Conservation (phyloP, 331 rosid species). For the Malus hybrid region DNA sequence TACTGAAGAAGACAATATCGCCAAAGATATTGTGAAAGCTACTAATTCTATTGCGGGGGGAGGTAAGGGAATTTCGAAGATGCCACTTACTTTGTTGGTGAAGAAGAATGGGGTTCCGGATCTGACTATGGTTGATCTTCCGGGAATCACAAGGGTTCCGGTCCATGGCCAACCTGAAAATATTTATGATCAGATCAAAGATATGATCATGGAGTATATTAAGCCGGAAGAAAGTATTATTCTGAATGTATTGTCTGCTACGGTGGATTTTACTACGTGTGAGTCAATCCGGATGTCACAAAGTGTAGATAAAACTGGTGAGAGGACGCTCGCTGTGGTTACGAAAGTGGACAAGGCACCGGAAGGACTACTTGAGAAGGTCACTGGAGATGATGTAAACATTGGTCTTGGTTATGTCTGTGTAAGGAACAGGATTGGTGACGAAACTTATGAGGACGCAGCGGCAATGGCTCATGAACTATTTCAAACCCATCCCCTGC, state of each 20-base stretch:
- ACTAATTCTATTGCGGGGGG: conserved; percentile 41
- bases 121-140: conserved; percentile 55
- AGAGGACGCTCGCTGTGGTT: too few relatives aligned
- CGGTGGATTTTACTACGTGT: conserved; percentile 44
- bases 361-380: too few relatives aligned
- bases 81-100: conserved; percentile 11
- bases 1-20: conserved; percentile 27
- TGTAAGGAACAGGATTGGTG: too few relatives aligned
- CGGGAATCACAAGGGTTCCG: conserved; percentile 54
- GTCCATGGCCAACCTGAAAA: conserved; percentile 53
- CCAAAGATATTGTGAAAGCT: conserved; percentile 28
- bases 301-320: background rate
- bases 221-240: conserved; percentile 52
- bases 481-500: too few relatives aligned
- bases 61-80: conserved; percentile 37
- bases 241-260: conserved; percentile 42
- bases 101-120: conserved; percentile 59
- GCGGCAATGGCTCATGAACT: too few relatives aligned
- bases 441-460: too few relatives aligned
- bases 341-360: too few relatives aligned
- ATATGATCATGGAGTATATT: conserved; percentile 54
- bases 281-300: conserved; percentile 63
- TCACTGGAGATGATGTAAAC: too few relatives aligned
- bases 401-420: too few relatives aligned
- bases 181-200: conserved; percentile 49